Conservation (phyloP, 1,284 basidiomycete genomes). For the Ganoderma boninense region DNA sequence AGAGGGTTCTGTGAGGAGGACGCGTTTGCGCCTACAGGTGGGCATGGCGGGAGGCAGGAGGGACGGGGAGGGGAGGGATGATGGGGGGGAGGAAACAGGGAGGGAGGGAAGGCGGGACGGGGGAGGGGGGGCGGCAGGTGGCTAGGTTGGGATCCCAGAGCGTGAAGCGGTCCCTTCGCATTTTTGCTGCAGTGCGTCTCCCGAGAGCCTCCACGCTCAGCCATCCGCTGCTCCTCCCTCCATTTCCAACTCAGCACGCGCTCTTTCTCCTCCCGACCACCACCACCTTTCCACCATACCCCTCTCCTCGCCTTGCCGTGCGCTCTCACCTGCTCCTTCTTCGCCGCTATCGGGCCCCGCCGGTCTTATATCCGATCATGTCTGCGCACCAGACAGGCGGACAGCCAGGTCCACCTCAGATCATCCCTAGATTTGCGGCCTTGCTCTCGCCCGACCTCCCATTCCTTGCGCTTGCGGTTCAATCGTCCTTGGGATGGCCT, state of each 20-base stretch:
- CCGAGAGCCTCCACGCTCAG: slow-evolving; percentile 40
- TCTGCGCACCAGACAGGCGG: slow-evolving; percentile 15
- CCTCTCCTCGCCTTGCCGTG: background rate
- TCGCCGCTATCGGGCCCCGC: slow-evolving; percentile 13
- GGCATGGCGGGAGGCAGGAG: slow-evolving; percentile 65
- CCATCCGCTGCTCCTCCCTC: slow-evolving; percentile 28
- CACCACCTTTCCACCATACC: slow-evolving; percentile 15
- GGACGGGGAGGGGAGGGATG: slow-evolving; percentile 14
- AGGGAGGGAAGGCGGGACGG: slow-evolving; percentile 36
- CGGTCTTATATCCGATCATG: slow-evolving; percentile 25
- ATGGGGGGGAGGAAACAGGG: slow-evolving; percentile 32
- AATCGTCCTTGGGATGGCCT: slow-evolving; percentile 11
- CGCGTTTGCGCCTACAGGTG: slow-evolving; percentile 90
- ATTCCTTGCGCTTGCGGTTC: slow-evolving; percentile 12
- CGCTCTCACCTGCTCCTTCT: background rate
- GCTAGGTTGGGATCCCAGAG: slow-evolving; percentile 42
- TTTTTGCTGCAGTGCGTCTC: slow-evolving; percentile 45
- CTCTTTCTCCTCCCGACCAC: slow-evolving; percentile 24
- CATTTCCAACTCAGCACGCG: slow-evolving; percentile 35
- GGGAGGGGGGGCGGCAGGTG: slow-evolving; percentile 40
- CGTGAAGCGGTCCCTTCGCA: slow-evolving; percentile 44
- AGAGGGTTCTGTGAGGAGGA: slow-evolving; percentile 84
- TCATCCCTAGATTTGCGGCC: slow-evolving; percentile 26
- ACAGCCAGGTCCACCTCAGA: slow-evolving; percentile 27
- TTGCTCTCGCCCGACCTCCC: slow-evolving; percentile 18